Evolutionary conservation across 2,329 filamentous ascomycete genomes (phyloP), one percentile per base, ranked within the genome.

Genomic region (Metarhizium brunneum): DNA sequence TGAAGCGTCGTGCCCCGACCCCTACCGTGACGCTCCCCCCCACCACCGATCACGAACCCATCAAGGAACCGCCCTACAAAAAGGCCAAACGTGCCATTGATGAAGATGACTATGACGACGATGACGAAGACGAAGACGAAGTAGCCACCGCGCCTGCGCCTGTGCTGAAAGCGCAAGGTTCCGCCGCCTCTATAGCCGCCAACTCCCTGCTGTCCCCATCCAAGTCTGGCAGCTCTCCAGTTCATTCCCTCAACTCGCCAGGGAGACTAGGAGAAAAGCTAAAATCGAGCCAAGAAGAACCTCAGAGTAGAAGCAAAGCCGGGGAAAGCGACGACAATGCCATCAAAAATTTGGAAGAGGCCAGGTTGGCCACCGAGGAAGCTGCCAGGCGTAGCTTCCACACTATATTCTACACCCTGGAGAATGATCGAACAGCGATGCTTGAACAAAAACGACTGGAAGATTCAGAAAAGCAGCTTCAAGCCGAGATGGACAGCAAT

Each of bases 361-460:
- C 90, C 62, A 94, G 94, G 68, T 92, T 87, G 69, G 90, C 88
- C 35, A 92, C 89, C 50, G 92, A 96, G 66, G 90, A 95, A 66
- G 87, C 88, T 52, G 94, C 90, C 47, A 91, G 91, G 73, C 83
- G 85, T 64, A 94, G 88, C 72, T 97, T 96, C 71, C 87, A 96
- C 67, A 95, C 90, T 10, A 81, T 96, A 61, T 95, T 97, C 71
- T 92, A 96, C 70, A 96, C 94, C 1, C 79, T 97, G 36, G 94
- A 99, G 71, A 94, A 92, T 68, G 94, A 99, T 68, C 84, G 90
- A 55, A 90, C 92, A 64, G 94, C 94, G 51, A 97, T 99, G 94
- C 74, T 97, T 56, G 94, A 99, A 70, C 94, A 99, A 71, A 91
- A 97, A 70, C 90, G 92, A 70, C 80, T 99, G 30, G 94, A 99